Conservation (phyloP, 2,329 filamentous ascomycete species). For the Tolypocladium tropicale region DNA sequence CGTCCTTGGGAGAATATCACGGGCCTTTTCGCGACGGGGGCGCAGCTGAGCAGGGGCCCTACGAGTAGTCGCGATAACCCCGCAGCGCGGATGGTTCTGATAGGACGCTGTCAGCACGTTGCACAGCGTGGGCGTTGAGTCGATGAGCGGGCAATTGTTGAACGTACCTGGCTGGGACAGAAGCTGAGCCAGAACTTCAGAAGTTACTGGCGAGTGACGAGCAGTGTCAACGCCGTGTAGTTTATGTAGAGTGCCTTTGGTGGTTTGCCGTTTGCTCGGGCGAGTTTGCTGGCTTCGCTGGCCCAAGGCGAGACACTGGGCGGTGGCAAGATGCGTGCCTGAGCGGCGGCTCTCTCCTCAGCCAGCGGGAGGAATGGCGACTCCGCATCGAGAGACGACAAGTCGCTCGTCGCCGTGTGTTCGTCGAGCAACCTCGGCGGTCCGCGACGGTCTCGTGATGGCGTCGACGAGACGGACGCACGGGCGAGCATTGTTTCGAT, state of each 20-base stretch:
- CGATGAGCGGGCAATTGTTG: not conserved
- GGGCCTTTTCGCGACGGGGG: no score
- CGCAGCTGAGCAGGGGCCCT: no score
- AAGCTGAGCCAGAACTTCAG: no score
- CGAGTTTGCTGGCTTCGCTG: not conserved
- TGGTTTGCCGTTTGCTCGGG: not conserved
- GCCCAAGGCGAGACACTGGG: not conserved
- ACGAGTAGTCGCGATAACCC: not conserved
- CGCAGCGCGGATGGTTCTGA: not conserved
- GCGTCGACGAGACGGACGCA: not conserved
- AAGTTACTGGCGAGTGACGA: not conserved
- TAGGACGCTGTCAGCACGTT: not conserved
- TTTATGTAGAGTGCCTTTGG: not conserved
- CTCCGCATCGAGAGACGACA: no score
- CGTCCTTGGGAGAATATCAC: not conserved
- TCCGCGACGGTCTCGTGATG: not conserved
- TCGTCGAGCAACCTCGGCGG: not conserved
- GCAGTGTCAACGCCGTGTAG: not conserved
- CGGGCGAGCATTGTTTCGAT: no score
- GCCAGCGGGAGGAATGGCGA: not conserved
- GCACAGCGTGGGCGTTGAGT: no score
- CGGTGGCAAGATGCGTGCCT: not conserved
- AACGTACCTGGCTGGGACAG: not conserved
- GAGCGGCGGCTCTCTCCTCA: not conserved
- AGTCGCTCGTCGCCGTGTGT: no score